A percentile compares a stretch with the other conserved stretches of the same genome.
Evolutionary conservation across 257 asterid genomes (phyloP).

Genomic region (Knoxia roxburghii): DNA sequence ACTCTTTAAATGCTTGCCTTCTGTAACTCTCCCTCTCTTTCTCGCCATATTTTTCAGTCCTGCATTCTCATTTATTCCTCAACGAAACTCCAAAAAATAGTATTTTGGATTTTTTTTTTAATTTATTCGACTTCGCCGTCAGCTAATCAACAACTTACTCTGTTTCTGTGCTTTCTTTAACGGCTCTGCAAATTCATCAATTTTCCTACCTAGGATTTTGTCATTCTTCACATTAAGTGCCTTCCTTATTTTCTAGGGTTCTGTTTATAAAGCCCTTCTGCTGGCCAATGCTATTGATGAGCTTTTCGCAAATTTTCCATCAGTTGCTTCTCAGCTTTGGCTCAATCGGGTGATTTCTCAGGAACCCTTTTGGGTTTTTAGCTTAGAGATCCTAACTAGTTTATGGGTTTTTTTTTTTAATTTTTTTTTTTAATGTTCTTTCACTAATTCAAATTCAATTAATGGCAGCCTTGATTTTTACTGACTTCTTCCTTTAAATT

Average conservation of each 20-base stretch:
- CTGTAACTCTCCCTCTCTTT: conserved; percentile 17
- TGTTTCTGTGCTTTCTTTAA: neutral
- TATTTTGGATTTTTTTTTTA: neutral
- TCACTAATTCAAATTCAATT: conserved; percentile 11
- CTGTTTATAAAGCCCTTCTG: neutral
- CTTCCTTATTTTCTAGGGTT: conserved; percentile 4
- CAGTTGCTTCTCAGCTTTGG: conserved; percentile 23
- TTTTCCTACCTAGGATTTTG: conserved; percentile 14
- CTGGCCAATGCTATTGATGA: conserved; percentile 20
- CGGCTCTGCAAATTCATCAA: conserved; percentile 3
- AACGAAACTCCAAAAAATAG: conserved; percentile 2
- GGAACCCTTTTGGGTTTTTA: conserved; percentile 27
- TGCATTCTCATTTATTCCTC: neutral
- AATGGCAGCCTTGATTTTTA: conserved; percentile 22
- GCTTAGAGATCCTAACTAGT: conserved; percentile 15
- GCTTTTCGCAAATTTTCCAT: neutral
- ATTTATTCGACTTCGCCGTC: neutral
- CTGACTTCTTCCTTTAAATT: conserved; percentile 4
- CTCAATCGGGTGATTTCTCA: conserved; percentile 30
- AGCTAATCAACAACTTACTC: neutral
- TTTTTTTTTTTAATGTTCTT: neutral
- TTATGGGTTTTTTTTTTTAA: conserved; percentile 4
- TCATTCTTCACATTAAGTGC: conserved; percentile 1
- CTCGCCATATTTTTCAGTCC: neutral
- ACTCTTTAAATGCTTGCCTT: neutral